A percentile compares a stretch with the other conserved stretches of the same genome.
Evolutionary conservation across 75 land plant species (phyloP).

Genomic region (Gnetum montanum): DNA sequence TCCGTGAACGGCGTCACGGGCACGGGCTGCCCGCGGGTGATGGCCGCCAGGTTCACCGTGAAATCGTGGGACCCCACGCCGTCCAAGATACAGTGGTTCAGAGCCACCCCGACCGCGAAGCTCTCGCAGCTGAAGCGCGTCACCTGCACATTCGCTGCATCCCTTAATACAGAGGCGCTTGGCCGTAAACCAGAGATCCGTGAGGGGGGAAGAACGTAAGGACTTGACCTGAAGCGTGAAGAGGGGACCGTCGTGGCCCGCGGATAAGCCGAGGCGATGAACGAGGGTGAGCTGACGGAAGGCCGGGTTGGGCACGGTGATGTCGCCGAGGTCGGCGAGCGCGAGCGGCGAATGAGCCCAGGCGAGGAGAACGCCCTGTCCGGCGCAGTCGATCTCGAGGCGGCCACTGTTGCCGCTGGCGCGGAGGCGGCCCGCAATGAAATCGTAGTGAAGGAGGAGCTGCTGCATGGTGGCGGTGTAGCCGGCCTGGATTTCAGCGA

Average conservation of each 20-base stretch:
- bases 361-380: constrained; percentile 23
- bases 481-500: too few relatives aligned
- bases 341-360: constrained; percentile 12
- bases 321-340: constrained; percentile 20
- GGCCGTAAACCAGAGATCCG: too few relatives aligned
- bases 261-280: too few relatives aligned
- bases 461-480: too few relatives aligned
- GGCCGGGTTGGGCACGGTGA: constrained; percentile 19
- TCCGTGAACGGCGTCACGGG: constrained; percentile 25
- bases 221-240: too few relatives aligned
- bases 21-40: constrained; percentile 24
- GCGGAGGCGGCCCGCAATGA: constrained; percentile 31
- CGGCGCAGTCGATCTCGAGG: constrained; percentile 24
- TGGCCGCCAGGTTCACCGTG: constrained; percentile 28
- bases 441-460: constrained; percentile 45
- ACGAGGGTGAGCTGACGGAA: constrained; percentile 14
- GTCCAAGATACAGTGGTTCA: constrained; percentile 25
- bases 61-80: constrained; percentile 17
- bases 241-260: too few relatives aligned
- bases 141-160: constrained; percentile 22
- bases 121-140: constrained; percentile 38
- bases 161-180: too few relatives aligned
- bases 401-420: constrained; percentile 8
- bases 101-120: constrained; percentile 23
- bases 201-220: too few relatives aligned